Percentiles rank a stretch among this genome's conserved stretches.
phyloP scores from a whole-genome alignment of 2,329 filamentous ascomycete species.

The Ascocoryne sarcoides region DNA sequence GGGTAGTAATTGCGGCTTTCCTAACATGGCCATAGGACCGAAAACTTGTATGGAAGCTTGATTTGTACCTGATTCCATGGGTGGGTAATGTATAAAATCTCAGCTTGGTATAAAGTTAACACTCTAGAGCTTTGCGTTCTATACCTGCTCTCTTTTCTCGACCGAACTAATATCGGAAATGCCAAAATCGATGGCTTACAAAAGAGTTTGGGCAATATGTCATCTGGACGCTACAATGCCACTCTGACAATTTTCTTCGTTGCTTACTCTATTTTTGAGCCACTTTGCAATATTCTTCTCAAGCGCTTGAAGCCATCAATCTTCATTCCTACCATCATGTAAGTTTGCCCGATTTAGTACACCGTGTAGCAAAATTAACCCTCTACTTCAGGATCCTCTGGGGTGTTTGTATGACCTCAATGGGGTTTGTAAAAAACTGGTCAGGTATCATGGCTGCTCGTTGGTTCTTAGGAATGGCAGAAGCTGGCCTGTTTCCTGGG shows the following conservation, averaged over 20 bases:
- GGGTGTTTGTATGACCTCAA: constrained; percentile 28
- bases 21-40: constrained; percentile 7
- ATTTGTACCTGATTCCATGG: constrained; percentile 27
- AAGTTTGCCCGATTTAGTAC: constrained; percentile 1
- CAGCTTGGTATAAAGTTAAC: no score
- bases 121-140: constrained; percentile 47
- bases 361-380: no score
- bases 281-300: constrained; percentile 62
- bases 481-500: constrained; percentile 54
- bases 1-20: no score
- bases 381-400: constrained; percentile 33
- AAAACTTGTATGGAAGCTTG: constrained; percentile 13
- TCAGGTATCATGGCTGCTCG: constrained; percentile 54
- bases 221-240: constrained; percentile 52
- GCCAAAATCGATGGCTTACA: constrained; percentile 53
- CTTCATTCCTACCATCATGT: constrained; percentile 76
- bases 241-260: constrained; percentile 73
- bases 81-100: constrained; percentile 45
- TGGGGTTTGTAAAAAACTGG: constrained; percentile 40
- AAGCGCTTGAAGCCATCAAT: constrained; percentile 60
- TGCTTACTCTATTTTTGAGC: constrained; percentile 62
- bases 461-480: constrained; percentile 50
- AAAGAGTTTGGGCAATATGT: constrained; percentile 27
- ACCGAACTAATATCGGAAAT: constrained; percentile 70
- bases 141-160: constrained; percentile 59